Percentiles rank a stretch among this genome's conserved stretches.
Evolutionary conservation across 2,329 filamentous ascomycete genomes (phyloP).

Genomic region (Paecilomyces dactylethromorphus): DNA sequence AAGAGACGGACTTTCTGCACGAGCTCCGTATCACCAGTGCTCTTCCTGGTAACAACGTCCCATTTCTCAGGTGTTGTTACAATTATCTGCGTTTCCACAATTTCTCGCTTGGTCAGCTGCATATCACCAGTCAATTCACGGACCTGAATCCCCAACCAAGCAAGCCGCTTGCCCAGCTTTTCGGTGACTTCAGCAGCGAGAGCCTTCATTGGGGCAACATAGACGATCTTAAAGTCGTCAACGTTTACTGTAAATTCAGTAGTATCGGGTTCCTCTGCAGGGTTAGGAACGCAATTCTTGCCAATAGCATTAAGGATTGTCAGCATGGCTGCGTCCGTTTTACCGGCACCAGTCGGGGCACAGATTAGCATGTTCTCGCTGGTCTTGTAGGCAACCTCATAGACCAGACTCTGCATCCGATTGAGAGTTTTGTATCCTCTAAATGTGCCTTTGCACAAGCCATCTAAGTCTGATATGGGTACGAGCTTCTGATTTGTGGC

Average conservation of each 20-base stretch:
- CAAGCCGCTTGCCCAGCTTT: constrained; percentile 83
- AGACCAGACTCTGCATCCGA: constrained; percentile 95
- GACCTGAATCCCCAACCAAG: constrained; percentile 88
- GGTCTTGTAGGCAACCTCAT: constrained; percentile 89
- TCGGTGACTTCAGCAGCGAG: constrained; percentile 93
- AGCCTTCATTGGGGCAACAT: constrained; percentile 98
- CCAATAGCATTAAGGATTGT: constrained; percentile 86
- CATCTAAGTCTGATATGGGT: constrained; percentile 75
- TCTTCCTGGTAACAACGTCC: constrained; percentile 97
- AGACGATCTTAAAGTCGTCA: constrained; percentile 96
- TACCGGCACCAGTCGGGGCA: constrained; percentile 94
- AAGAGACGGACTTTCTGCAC: constrained; percentile 94
- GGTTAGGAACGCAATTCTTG: constrained; percentile 76
- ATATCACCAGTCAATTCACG: constrained; percentile 97
- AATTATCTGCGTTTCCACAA: constrained; percentile 93
- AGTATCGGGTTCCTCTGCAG: constrained; percentile 64
- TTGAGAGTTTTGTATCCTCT: constrained; percentile 90
- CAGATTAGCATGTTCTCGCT: constrained; percentile 99
- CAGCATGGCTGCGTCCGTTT: constrained; percentile 97
- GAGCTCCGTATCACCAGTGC: constrained; percentile 92
- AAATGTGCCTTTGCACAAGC: constrained; percentile 84
- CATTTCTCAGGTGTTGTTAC: constrained; percentile 99
- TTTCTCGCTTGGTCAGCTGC: constrained; percentile 95
- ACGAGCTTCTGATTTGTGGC: constrained; percentile 69
- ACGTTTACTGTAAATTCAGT: constrained; percentile 74